These are phyloP conservation scores for Warburgia ugandensis DNA, from an alignment of 164 flowering plant genomes.

Conservation along the genomic window DNA sequence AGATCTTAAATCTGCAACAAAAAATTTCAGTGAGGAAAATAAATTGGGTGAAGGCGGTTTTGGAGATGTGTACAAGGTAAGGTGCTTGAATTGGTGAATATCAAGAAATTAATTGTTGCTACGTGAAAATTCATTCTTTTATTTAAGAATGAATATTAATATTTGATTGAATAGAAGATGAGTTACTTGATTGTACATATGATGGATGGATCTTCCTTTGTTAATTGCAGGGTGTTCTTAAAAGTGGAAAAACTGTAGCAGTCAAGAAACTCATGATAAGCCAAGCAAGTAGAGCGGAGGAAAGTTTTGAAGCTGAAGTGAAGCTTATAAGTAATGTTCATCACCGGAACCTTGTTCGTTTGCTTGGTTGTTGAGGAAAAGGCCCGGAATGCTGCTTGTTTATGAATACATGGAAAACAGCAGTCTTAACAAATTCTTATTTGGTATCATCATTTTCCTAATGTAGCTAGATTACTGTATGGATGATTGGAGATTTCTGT, in stretches of 20 bases:
- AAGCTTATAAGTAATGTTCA: slow-evolving; percentile 55
- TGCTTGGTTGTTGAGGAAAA: slow-evolving; percentile 50
- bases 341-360: slow-evolving; percentile 49
- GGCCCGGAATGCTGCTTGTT: slow-evolving; percentile 44
- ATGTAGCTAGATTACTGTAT: not conserved
- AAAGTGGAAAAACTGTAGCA: slow-evolving; percentile 44
- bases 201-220: too few relatives aligned
- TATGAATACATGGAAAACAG: slow-evolving; percentile 52
- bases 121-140: not conserved
- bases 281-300: slow-evolving; percentile 24
- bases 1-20: slow-evolving; percentile 43
- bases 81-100: too few relatives aligned
- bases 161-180: too few relatives aligned
- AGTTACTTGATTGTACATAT: too few relatives aligned
- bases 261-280: slow-evolving; percentile 38
- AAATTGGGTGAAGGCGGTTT: slow-evolving; percentile 65
- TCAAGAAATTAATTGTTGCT: too few relatives aligned
- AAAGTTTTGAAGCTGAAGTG: slow-evolving; percentile 43
- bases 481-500: too few relatives aligned
- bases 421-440: slow-evolving; percentile 50
- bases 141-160: not conserved
- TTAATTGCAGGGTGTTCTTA: slow-evolving; percentile 35
- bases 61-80: slow-evolving; percentile 59
- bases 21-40: slow-evolving; percentile 35
- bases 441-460: slow-evolving; percentile 23